Percentiles rank a stretch among this genome's conserved stretches.
Evolutionary conservation across 106 monocot species (phyloP).

Genomic region (Dendrobium catenatum): DNA sequence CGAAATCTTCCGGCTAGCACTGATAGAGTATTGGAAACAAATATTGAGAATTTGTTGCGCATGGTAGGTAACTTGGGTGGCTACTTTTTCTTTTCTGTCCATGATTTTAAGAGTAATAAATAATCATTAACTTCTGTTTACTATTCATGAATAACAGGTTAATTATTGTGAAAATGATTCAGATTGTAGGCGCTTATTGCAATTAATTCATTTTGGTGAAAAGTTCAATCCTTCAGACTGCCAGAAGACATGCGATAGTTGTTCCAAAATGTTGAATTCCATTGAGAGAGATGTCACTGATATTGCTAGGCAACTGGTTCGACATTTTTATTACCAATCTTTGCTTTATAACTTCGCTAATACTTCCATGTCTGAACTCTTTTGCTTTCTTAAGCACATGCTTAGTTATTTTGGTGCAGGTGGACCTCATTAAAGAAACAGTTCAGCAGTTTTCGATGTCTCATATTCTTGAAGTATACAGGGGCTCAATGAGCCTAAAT

Average conservation of each 20-base stretch:
- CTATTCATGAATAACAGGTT: constrained; percentile 46
- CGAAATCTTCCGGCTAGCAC: constrained; percentile 18
- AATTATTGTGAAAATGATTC: constrained; percentile 90
- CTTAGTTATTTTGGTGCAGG: constrained; percentile 26
- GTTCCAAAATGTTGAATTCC: constrained; percentile 51
- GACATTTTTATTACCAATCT: neutral
- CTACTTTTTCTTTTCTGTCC: neutral
- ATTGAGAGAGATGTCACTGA: constrained; percentile 70
- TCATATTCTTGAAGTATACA: constrained; percentile 86
- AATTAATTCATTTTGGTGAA: constrained; percentile 96
- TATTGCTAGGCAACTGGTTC: constrained; percentile 82
- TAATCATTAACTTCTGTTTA: neutral
- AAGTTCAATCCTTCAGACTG: constrained; percentile 81
- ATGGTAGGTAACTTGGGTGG: constrained; percentile 78
- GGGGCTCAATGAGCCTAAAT: constrained; percentile 78
- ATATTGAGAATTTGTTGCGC: constrained; percentile 76
- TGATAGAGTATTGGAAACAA: constrained; percentile 66
- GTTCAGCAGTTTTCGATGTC: constrained; percentile 57
- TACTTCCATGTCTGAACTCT: neutral
- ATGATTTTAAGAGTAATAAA: neutral
- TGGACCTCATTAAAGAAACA: constrained; percentile 70
- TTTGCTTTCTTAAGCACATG: neutral
- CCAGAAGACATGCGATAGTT: constrained; percentile 81
- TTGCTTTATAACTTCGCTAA: neutral
- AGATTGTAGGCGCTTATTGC: constrained; percentile 83